These are phyloP conservation scores for Syncephalastrum contaminatum DNA, from an alignment of 371 early-diverging fungal genomes.

Conservation along the genomic window DNA sequence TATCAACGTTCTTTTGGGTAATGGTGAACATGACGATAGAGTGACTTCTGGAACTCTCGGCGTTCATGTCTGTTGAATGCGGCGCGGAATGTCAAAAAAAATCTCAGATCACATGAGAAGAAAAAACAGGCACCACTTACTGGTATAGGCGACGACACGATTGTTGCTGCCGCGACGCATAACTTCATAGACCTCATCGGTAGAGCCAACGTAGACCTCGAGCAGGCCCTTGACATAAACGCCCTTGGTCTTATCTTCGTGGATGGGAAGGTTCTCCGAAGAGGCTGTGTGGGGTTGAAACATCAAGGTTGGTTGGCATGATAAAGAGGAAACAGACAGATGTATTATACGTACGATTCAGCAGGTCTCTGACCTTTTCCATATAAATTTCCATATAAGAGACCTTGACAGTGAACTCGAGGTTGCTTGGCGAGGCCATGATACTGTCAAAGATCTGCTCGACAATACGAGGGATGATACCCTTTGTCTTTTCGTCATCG, in stretches of 20 bases:
- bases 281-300: slow-evolving; percentile 45
- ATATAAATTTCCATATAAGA: slow-evolving; percentile 99
- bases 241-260: slow-evolving; percentile 92
- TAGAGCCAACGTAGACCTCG: slow-evolving; percentile 89
- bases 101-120: neutral
- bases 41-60: slow-evolving; percentile 94
- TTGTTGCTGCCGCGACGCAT: slow-evolving; percentile 87
- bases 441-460: slow-evolving; percentile 88
- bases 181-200: slow-evolving; percentile 93
- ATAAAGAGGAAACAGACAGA: neutral
- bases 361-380: slow-evolving; percentile 95
- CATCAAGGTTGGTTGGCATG: neutral
- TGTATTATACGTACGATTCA: slow-evolving; percentile 67
- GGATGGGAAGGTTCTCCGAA: slow-evolving; percentile 88
- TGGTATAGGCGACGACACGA: slow-evolving; percentile 91
- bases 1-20: slow-evolving; percentile 85
- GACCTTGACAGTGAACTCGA: slow-evolving; percentile 90
- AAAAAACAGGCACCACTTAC: slow-evolving; percentile 33
- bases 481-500: slow-evolving; percentile 84
- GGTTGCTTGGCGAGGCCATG: slow-evolving; percentile 75
- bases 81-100: slow-evolving; percentile 11
- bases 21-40: slow-evolving; percentile 95
- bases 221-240: slow-evolving; percentile 95
- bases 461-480: slow-evolving; percentile 91
- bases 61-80: slow-evolving; percentile 84